Base-by-base conservation (phyloP, 148 eudicot species). In the Drosera capensis region DNA sequence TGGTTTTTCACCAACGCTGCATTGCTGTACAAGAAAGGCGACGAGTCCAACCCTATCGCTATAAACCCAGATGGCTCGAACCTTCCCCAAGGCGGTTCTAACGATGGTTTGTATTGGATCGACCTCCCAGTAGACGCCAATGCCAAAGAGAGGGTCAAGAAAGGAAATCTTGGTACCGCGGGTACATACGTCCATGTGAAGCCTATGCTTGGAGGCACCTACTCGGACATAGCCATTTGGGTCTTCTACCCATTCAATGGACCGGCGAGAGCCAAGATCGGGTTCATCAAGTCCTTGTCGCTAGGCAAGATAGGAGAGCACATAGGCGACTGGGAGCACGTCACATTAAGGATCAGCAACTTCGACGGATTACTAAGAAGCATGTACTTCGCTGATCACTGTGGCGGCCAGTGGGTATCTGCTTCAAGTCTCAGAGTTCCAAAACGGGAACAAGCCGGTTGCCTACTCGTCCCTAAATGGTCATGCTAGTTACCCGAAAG, bases 301-400 rank as follows among this genome's bases (percentile, higher is more conserved):
- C 20, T 64, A 23, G 69, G 69, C 2, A 43, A 55, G 29, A 64
- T 69, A 6, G 66, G 69, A 7, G 69, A 69, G 25, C 74, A 69
- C 36, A 66, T 69, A 1, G 57, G 58, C 1, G 74, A 69, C n/a
- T 69, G 74, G 69, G 74, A 64, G 45, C 74, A 69, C 18, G 31
- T 69, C 1, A 69, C 74, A 4, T 47, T 68, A 25, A 58, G 73
- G 30, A 51, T 69, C 0, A 69, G 74, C 31, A 69, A 69, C 24
- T 69, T 69, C 37, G 55, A 69, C 16, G 74, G 74, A 0, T 20
- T 45, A 47, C 8, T 68, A 41, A 51, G 36, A 8, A 45, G 57
- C 14, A 66, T 53, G 1, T 70, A 50, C 44, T 70, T 60, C 31
- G 59, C 74, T 7, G 59, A 70, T 18, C 74, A 70, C 20, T 63